Evolutionary conservation across 495 filamentous ascomycete species (phyloP).

Genomic region (Neurospora sp.): DNA sequence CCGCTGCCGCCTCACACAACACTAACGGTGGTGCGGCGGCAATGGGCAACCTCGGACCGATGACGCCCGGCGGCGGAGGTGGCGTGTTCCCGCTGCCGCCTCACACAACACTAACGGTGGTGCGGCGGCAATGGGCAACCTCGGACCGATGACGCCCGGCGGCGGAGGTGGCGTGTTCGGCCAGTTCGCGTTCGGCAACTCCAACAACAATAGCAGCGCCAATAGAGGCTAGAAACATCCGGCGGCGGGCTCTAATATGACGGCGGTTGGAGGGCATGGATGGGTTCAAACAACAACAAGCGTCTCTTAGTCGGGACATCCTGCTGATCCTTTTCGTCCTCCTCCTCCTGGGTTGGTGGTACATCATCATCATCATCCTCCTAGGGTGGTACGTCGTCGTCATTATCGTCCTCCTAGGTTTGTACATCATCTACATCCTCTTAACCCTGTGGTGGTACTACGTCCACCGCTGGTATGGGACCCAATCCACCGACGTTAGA

Average conservation of each 20-base stretch:
- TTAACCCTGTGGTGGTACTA: background rate
- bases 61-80: too few relatives aligned
- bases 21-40: too few relatives aligned
- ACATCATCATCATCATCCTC: background rate
- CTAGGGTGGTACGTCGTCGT: too few relatives aligned
- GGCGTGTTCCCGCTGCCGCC: background rate
- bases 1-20: too few relatives aligned
- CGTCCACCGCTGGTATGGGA: background rate
- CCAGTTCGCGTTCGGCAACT: constrained; percentile 38
- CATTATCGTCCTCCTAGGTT: background rate
- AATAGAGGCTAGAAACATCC: background rate
- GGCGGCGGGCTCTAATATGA: background rate
- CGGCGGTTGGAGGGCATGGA: background rate
- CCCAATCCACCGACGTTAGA: background rate
- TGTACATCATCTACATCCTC: background rate
- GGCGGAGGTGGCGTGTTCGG: constrained; percentile 56
- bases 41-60: too few relatives aligned
- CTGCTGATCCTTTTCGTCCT: background rate
- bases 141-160: constrained; percentile 60
- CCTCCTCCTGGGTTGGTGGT: background rate
- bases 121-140: constrained; percentile 20
- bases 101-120: constrained; percentile 40
- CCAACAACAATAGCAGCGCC: constrained; percentile 5
- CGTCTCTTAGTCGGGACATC: background rate
- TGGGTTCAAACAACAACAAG: background rate